Base-by-base conservation (phyloP, 1,284 basidiomycete species). In the Trametes sp. region DNA sequence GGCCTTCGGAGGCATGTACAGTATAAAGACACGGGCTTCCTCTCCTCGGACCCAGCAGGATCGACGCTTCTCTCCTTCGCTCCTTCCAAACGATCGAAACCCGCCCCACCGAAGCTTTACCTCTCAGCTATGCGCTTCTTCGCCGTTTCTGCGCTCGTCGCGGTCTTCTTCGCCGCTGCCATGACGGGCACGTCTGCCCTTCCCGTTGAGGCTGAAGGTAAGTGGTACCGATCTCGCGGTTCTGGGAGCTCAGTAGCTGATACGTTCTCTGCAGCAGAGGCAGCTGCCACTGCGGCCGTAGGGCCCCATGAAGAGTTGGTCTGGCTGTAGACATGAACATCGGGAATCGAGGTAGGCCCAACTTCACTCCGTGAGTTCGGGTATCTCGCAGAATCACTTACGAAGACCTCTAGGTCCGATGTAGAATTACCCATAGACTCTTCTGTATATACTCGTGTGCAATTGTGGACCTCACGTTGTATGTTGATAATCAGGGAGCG, bases 251-350 rank as follows among this genome's bases (percentile, higher is more conserved):
- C n/a, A n/a, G 45, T 28, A 14, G 23, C 45, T 46, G 11, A 26
- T 10, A 2, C 28, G 45, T 16, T 26, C 10, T 16, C 14, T 28
- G 26, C 5, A 28, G 24, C 45, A 10, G 24, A 46, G 6, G 11
- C 24, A 24, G 8, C 1, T 7, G 11, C 16, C 14, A 13, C 13
- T 11, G 24, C 44, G 26, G 44, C 44, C 11, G 44, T 24, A 23
- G 19, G 2, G 11, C 48, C 48, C n/a, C 48, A 50, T n/a, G 48
- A 50, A n/a, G 48, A 50, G 29, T 21, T 65, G 36, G 66, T 45
- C 66, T 66, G 38, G 38, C 29, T 50, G 14, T 50, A 33, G 21
- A 11, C 4, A n/a, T 50, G 48, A 21, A 33, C 19, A 33, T 10
- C 2, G 3, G 7, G 16, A n/a, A 50, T 29, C 14, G 11, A 24